A percentile compares a stretch with the other conserved stretches of the same genome.
phyloP scores from a whole-genome alignment of 1,139 yeast species.

The Pichia sp. region DNA sequence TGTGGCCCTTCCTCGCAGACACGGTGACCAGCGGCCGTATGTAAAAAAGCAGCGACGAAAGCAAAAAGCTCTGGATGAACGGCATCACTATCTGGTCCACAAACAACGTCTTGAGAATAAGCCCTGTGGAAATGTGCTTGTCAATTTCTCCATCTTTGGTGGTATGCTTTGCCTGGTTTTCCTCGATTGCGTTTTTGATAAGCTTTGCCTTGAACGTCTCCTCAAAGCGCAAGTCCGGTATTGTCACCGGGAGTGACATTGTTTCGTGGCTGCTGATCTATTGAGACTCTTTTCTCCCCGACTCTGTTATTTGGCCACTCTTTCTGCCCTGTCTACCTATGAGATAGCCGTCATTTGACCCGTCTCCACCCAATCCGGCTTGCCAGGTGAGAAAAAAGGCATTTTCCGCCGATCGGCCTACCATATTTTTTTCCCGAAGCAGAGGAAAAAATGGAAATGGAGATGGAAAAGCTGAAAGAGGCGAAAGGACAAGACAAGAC shows the following conservation, averaged over 20 bases:
- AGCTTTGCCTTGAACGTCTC: slow-evolving; percentile 53
- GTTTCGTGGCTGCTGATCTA: not conserved
- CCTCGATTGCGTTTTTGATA: slow-evolving; percentile 24
- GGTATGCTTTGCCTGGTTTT: slow-evolving; percentile 2
- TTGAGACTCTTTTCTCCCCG: not conserved
- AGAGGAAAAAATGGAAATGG: not conserved
- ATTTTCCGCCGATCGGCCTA: not conserved
- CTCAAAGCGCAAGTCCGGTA: slow-evolving; percentile 69
- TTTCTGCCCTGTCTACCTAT: no score
- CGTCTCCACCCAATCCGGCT: not conserved
- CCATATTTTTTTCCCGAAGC: not conserved
- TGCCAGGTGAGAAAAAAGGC: no score
- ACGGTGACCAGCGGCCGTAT: slow-evolving; percentile 39
- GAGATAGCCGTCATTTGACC: no score
- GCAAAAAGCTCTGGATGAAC: slow-evolving; percentile 51
- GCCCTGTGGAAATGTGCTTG: slow-evolving; percentile 20
- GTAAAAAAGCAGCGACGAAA: slow-evolving; percentile 40
- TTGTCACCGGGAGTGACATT: slow-evolving; percentile 22
- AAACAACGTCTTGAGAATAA: slow-evolving; percentile 51
- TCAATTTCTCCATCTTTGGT: not conserved
- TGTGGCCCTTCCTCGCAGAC: slow-evolving; percentile 3
- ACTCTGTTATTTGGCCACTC: not conserved
- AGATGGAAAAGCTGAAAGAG: not conserved
- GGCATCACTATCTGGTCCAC: slow-evolving; percentile 71
- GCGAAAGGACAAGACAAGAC: not conserved